These are phyloP conservation scores for Pleurotus ostreatus DNA, from an alignment of 768 basidiomycete genomes.

Conservation along the genomic window DNA sequence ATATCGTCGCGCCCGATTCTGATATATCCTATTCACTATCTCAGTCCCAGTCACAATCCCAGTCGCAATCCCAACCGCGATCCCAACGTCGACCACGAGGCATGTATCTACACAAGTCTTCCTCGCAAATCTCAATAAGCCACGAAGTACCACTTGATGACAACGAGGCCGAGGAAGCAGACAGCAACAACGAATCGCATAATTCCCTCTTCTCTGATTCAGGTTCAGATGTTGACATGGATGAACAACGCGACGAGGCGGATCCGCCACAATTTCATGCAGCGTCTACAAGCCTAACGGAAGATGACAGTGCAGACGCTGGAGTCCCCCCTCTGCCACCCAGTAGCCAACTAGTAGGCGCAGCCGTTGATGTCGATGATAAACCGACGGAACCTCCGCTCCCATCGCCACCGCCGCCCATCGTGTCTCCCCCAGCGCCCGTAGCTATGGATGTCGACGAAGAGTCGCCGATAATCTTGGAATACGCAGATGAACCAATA, in stretches of 20 bases:
- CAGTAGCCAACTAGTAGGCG: background rate
- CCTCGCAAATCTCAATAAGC: background rate
- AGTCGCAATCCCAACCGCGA: constrained; percentile 28
- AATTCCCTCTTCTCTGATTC: constrained; percentile 6
- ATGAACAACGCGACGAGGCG: background rate
- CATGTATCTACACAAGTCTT: background rate
- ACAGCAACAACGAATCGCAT: background rate
- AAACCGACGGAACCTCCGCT: background rate
- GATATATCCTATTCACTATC: constrained; percentile 14
- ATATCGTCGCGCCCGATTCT: constrained; percentile 5
- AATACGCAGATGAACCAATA: too few relatives aligned
- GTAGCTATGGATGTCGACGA: background rate
- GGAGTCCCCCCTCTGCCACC: background rate
- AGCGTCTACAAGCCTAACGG: background rate
- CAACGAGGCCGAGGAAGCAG: background rate
- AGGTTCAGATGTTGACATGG: background rate
- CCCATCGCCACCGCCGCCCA: background rate
- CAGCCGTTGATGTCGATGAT: background rate
- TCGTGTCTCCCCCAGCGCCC: background rate
- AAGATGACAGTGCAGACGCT: background rate
- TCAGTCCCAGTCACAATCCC: constrained; percentile 26
- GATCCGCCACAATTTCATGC: background rate
- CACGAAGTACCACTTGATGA: background rate
- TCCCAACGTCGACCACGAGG: too few relatives aligned
- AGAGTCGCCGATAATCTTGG: background rate